These are phyloP conservation scores for Aspergillus sp. DNA, from an alignment of 2,329 filamentous ascomycete species.

Conservation along the genomic window DNA sequence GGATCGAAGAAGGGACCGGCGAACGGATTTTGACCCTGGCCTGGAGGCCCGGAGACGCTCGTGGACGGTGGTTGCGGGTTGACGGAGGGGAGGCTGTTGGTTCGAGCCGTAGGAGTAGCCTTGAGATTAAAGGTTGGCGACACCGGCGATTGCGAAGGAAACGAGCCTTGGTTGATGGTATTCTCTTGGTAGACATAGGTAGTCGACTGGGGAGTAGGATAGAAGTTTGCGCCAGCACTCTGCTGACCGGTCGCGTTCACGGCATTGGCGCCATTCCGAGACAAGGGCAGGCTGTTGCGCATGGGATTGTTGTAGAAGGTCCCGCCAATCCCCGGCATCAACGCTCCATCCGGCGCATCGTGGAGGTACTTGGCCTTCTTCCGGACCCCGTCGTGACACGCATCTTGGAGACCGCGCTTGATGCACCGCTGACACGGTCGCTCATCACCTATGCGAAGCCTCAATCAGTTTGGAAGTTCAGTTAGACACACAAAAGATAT, in stretches of 20 bases:
- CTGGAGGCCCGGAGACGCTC: conserved; percentile 51
- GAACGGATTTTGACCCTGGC: conserved; percentile 46
- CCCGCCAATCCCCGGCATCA: conserved; percentile 80
- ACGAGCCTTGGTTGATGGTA: conserved; percentile 55
- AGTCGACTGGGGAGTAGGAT: conserved; percentile 38
- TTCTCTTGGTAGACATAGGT: conserved; percentile 53
- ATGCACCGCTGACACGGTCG: conserved; percentile 91
- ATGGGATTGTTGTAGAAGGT: conserved; percentile 54
- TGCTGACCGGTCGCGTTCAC: conserved; percentile 28
- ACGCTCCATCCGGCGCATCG: conserved; percentile 85
- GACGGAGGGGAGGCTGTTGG: conserved; percentile 40
- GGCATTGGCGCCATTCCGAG: conserved; percentile 34
- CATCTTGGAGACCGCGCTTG: conserved; percentile 86
- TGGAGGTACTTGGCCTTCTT: conserved; percentile 99
- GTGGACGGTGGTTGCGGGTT: conserved; percentile 52
- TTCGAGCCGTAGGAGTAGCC: conserved; percentile 40
- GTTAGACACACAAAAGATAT: neutral
- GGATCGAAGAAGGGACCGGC: conserved; percentile 74
- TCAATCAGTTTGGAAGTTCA: conserved; percentile 29
- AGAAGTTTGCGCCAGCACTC: conserved; percentile 33
- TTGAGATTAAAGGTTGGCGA: conserved; percentile 69
- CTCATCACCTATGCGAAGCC: conserved; percentile 72
- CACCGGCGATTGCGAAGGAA: conserved; percentile 66
- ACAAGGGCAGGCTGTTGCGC: conserved; percentile 34
- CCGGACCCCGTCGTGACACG: conserved; percentile 91